phyloP scores from a whole-genome alignment of 495 filamentous ascomycete species.

The Hypoxylon lienhwacheense region DNA sequence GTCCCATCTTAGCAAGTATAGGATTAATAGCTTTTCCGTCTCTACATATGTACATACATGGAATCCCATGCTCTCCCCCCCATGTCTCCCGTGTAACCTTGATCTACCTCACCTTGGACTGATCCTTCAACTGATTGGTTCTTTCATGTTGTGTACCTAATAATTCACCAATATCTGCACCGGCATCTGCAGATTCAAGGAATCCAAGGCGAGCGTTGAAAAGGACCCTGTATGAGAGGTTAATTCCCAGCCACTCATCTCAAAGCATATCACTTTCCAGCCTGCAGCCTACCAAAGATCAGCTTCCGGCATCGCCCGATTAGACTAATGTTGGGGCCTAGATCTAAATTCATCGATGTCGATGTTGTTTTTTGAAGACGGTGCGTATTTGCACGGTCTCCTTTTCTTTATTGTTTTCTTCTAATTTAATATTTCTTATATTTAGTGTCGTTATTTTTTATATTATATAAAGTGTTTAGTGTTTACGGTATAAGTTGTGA shows the following conservation, averaged over 20 bases:
- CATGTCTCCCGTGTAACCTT: neutral
- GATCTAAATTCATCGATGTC: constrained; percentile 10
- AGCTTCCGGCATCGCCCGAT: constrained; percentile 35
- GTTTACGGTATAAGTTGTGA: too few species aligned
- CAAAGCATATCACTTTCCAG: constrained; percentile 1
- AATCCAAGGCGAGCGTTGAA: constrained; percentile 23
- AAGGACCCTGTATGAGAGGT: constrained; percentile 6
- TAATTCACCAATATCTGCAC: too few species aligned
- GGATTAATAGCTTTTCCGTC: constrained; percentile 29
- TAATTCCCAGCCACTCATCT: constrained; percentile 16
- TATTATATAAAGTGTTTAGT: too few species aligned
- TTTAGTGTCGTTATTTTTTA: too few species aligned
- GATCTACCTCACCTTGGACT: constrained; percentile 2
- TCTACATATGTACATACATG: too few species aligned
- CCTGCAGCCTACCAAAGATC: constrained; percentile 30
- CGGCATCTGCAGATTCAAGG: constrained; percentile 21
- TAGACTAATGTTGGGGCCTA: constrained; percentile 17
- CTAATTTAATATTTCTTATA: too few species aligned
- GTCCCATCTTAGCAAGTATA: constrained; percentile 18
- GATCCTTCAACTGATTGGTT: constrained; percentile 18
- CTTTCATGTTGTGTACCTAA: too few species aligned
- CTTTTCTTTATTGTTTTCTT: too few species aligned
- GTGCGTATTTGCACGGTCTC: neutral
- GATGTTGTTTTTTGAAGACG: too few species aligned
- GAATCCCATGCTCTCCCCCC: too few species aligned